Base-by-base conservation (phyloP, 139 green algal genomes). In the Medakamo hakoo region DNA sequence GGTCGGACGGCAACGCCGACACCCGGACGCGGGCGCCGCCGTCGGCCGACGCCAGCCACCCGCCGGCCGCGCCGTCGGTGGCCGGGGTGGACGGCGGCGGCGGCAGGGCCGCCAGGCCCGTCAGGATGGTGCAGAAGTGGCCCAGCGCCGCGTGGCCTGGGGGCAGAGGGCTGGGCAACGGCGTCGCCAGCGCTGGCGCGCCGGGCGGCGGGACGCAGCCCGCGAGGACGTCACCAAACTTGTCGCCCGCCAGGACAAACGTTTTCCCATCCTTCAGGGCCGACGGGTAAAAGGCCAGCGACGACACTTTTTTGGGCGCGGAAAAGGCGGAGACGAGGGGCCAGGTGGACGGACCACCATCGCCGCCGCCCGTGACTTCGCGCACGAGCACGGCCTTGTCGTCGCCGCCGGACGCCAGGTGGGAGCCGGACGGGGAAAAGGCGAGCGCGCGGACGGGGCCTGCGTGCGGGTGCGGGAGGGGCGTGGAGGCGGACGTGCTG, bases 121-220 rank as follows among this genome's bases (percentile, higher is more conserved):
- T 88, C 26, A 95, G 68, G 58, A 91, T 86, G 64, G 78, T 82
- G 74, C 82, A 86, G 27, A 86, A 82, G 72, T 95, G 88, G 0
- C 82, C 88, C 55, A 95, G 67, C 64, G 95, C 16, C 9, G 16
- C 9, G 40, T 52, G 70, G n/a, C n/a, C n/a, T n/a, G n/a, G n/a
- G n/a, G n/a, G n/a, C n/a, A n/a, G n/a, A n/a, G n/a, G n/a, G n/a
- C n/a, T n/a, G n/a, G n/a, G n/a, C n/a, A n/a, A n/a, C n/a, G n/a
- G n/a, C n/a, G n/a, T n/a, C n/a, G n/a, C n/a, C 52, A 84, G 62
- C 20, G 57, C 64, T 4, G 80, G 65, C 4, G 25, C 3, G 25
- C 18, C 30, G 2, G 25, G 26, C 19, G 1, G 26, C 26, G 49
- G 22, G 2, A 4, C 4, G 3, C 14, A 2, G n/a, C 68, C 70